Percentiles rank a stretch among this genome's conserved stretches.
Evolutionary conservation across 1,284 basidiomycete species (phyloP).

Genomic region (Trametes versicolor): DNA sequence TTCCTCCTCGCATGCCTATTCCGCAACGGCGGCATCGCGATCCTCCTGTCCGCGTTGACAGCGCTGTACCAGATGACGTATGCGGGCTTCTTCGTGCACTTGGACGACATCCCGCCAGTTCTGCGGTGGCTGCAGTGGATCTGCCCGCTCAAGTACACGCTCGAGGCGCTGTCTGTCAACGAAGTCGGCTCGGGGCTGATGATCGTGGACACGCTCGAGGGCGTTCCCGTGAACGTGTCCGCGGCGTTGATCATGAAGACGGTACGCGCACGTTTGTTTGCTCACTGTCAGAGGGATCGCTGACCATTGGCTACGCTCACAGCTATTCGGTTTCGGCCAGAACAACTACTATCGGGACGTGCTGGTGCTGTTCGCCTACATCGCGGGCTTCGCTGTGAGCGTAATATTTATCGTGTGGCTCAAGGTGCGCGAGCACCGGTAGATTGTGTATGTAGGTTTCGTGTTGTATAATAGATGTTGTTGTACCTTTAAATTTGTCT

Average conservation of each 20-base stretch:
- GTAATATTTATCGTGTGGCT: conserved; percentile 81
- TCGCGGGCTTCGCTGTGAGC: conserved; percentile 75
- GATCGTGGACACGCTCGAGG: conserved; percentile 82
- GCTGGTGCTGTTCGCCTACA: conserved; percentile 85
- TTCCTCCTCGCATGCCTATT: conserved; percentile 87
- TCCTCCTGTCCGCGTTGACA: conserved; percentile 80
- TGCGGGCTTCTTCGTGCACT: conserved; percentile 88
- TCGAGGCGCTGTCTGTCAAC: conserved; percentile 89
- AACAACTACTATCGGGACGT: conserved; percentile 88
- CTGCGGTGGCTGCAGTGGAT: conserved; percentile 90
- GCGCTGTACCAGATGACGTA: conserved; percentile 88
- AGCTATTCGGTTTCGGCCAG: conserved; percentile 85
- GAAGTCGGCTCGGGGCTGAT: conserved; percentile 87
- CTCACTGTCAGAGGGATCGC: conserved; percentile 1
- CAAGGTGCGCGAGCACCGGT: conserved; percentile 77
- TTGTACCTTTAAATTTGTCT: background rate
- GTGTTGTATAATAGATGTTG: conserved; percentile 4
- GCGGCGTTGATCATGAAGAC: conserved; percentile 86
- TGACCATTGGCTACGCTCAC: conserved; percentile 17
- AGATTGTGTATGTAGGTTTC: background rate
- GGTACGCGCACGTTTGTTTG: conserved; percentile 51
- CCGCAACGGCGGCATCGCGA: conserved; percentile 87
- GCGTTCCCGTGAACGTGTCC: conserved; percentile 83
- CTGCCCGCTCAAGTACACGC: conserved; percentile 73
- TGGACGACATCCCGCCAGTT: conserved; percentile 82